Evolutionary conservation across 345 rosid species (phyloP).

Genomic region (Eucalyptus sp.): DNA sequence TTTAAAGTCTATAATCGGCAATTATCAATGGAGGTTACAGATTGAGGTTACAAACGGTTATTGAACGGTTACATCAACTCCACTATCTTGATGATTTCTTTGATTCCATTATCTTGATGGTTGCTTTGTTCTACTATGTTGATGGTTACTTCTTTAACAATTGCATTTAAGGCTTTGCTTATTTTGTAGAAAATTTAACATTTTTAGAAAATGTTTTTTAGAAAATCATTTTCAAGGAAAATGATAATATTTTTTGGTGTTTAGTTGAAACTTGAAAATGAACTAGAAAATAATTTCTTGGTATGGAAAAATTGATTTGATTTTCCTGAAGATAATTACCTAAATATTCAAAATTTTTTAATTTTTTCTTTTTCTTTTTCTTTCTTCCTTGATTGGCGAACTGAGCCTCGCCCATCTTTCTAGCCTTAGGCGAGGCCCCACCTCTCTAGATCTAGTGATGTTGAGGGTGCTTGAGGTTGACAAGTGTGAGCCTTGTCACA

Average conservation of each 20-base stretch:
- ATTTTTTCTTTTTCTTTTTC: too few relatives aligned
- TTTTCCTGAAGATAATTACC: neutral
- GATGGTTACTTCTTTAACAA: neutral
- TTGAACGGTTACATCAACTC: neutral
- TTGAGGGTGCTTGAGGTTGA: neutral
- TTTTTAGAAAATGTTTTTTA: too few relatives aligned
- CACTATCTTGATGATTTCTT: neutral
- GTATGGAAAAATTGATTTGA: too few relatives aligned
- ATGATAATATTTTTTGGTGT: too few relatives aligned
- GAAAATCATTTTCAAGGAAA: neutral
- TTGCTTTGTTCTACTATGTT: neutral
- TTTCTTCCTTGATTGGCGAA: neutral
- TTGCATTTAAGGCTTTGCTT: neutral
- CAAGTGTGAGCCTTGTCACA: neutral
- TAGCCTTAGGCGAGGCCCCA: neutral
- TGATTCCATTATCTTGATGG: too few relatives aligned
- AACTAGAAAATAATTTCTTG: too few relatives aligned
- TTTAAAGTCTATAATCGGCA: neutral
- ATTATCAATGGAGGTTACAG: rapidly evolving
- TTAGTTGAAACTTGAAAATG: neutral
- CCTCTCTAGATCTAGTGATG: neutral
- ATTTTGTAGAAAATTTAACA: neutral
- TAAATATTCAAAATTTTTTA: rapidly evolving
- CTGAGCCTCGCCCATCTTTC: neutral
- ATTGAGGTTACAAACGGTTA: neutral